Conservation (phyloP, 306 rosid genomes). For the Lathyrus oleraceus region DNA sequence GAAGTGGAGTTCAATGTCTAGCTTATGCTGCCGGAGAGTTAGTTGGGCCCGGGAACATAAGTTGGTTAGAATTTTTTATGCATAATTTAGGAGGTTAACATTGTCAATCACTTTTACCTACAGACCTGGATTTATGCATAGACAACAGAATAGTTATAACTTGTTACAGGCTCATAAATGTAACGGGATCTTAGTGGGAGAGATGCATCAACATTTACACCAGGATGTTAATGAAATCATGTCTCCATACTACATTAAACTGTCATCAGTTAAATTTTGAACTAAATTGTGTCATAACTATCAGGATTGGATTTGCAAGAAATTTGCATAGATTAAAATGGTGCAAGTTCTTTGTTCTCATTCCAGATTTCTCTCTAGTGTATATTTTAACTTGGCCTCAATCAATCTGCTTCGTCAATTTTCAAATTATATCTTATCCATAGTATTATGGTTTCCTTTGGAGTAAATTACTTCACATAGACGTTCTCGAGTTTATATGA, state of each 20-base stretch:
- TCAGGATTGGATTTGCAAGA: not conserved
- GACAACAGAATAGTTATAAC: slow-evolving; percentile 1
- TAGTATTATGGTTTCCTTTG: not conserved
- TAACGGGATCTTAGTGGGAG: not conserved
- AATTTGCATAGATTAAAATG: not conserved
- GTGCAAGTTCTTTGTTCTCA: slow-evolving; percentile 12
- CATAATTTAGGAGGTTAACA: not conserved
- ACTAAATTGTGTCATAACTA: slow-evolving; percentile 3
- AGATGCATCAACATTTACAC: not conserved
- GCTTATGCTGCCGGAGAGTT: slow-evolving; percentile 12
- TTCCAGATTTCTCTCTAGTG: not conserved
- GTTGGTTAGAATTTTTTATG: slow-evolving; percentile 1
- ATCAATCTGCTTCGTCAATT: not conserved
- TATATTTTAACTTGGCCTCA: slow-evolving; percentile 12
- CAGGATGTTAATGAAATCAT: slow-evolving; percentile 15
- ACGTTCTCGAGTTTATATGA: not conserved
- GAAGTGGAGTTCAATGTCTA: slow-evolving; percentile 1
- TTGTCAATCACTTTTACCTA: not conserved
- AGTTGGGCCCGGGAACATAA: slow-evolving; percentile 14
- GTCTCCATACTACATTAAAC: not conserved
- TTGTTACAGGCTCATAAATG: slow-evolving; percentile 6
- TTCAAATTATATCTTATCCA: slow-evolving; percentile 18
- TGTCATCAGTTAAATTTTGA: slow-evolving; percentile 6
- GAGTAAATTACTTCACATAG: slow-evolving; percentile 1
- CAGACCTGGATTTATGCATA: not conserved